Base-by-base conservation (phyloP, 2,329 filamentous ascomycete genomes). In the Sporothrix brasiliensis region DNA sequence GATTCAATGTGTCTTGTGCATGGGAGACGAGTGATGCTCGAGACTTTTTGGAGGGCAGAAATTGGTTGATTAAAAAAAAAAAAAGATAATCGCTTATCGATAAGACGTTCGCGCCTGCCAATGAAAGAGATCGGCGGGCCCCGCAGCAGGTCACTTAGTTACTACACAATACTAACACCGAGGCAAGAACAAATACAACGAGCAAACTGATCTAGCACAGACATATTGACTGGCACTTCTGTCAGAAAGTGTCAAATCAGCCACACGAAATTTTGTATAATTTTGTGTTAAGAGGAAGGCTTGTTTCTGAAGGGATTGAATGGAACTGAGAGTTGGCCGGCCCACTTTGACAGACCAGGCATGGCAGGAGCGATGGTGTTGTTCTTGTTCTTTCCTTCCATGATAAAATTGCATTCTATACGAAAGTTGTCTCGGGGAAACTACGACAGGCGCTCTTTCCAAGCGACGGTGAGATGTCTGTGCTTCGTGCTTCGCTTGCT, bases 51-150 rank as follows among this genome's bases (percentile, higher is more conserved):
- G 54, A 24, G 67, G 49, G 53, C 61, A 70, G 69, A 67, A 67
- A 67, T 52, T 70, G 52, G 49, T 44, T 30, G 58, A n/a, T 27
- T 50, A 63, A 68, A 67, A 68, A 71, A 71, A 71, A 69, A 69
- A 66, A 49, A 66, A 44, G 67, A 49, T 49, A 69, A 67, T 44
- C 19, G n/a, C 41, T 69, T 69, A 71, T 71, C 70, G 70, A 71
- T 71, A 69, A 69, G 69, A 65, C 53, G 61, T 16, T 47, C 39
- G 58, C 19, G 27, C 27, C 11, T 53, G 49, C 34, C 61, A 66
- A 66, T 66, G 6, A 52, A 2, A 21, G 47, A 4, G 9, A 34
- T 13, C 5, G 7, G 39, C 16, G 7, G 19, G 65, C 30, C 49
- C 65, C 65, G 54, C 50, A 41, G 2, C 27, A 53, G 19, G 14